These are phyloP conservation scores for Chrysoporthe cubensis DNA, from an alignment of 2,329 filamentous ascomycete species.

Conservation along the genomic window DNA sequence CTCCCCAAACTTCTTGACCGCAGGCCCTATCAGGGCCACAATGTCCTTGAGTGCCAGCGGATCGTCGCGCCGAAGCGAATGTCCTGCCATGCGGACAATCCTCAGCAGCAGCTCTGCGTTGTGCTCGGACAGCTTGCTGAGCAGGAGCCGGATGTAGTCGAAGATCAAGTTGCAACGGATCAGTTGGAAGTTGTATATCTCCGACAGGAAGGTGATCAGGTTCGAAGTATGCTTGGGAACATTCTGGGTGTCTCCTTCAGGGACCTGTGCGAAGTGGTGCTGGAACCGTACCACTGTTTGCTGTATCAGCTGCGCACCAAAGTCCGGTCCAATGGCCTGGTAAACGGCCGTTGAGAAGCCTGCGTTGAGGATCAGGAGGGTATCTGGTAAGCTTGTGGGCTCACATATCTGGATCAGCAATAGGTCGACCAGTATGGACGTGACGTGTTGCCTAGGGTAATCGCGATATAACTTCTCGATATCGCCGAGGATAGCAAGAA, in stretches of 20 bases:
- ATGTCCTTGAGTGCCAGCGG: slow-evolving; percentile 88
- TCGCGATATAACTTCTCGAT: slow-evolving; percentile 83
- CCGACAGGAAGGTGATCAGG: slow-evolving; percentile 78
- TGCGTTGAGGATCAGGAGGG: slow-evolving; percentile 87
- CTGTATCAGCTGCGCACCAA: slow-evolving; percentile 85
- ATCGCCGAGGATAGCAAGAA: slow-evolving; percentile 81
- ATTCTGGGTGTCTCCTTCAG: slow-evolving; percentile 37
- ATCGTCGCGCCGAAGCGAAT: slow-evolving; percentile 85
- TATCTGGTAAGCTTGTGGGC: slow-evolving; percentile 77
- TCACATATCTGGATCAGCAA: slow-evolving; percentile 81
- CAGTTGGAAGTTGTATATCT: slow-evolving; percentile 92
- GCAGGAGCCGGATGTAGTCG: slow-evolving; percentile 82
- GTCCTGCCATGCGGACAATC: slow-evolving; percentile 80
- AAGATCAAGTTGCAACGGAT: slow-evolving; percentile 83
- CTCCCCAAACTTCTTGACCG: slow-evolving; percentile 69
- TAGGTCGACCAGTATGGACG: slow-evolving; percentile 75
- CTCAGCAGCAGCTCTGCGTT: slow-evolving; percentile 89
- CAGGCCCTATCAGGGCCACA: slow-evolving; percentile 75
- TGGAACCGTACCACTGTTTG: slow-evolving; percentile 77
- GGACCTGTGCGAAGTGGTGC: slow-evolving; percentile 57
- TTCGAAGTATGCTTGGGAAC: slow-evolving; percentile 70
- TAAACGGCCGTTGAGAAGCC: slow-evolving; percentile 89
- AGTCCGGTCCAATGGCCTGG: slow-evolving; percentile 83
- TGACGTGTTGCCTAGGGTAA: slow-evolving; percentile 87
- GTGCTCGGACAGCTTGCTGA: slow-evolving; percentile 75